phyloP scores from a whole-genome alignment of 2,329 filamentous ascomycete species.

The Raffaelea ambrosiae region DNA sequence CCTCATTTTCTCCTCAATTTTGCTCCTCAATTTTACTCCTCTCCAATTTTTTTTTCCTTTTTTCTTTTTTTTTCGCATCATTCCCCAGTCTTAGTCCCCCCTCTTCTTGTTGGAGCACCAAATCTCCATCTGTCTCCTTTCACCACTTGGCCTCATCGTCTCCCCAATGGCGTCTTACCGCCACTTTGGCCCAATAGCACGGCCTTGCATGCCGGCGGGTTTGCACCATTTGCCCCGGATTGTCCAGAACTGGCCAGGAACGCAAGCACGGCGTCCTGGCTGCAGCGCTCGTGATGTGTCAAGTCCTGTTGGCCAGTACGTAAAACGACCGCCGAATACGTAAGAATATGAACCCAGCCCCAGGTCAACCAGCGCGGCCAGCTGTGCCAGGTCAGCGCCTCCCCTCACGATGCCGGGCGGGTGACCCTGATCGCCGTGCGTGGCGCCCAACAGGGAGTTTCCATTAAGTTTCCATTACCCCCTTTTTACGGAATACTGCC shows the following conservation, averaged over 20 bases:
- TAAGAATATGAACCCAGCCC: background rate
- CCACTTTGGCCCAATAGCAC: background rate
- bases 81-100: no score
- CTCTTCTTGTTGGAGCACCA: no score
- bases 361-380: background rate
- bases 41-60: no score
- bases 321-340: slow-evolving; percentile 8
- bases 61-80: no score
- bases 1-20: no score
- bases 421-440: slow-evolving; percentile 14
- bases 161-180: slow-evolving; percentile 1
- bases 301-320: slow-evolving; percentile 5
- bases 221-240: background rate
- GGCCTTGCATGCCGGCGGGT: background rate
- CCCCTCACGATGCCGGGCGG: slow-evolving; percentile 8
- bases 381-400: no score
- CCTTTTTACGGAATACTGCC: slow-evolving; percentile 13
- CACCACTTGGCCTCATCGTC: background rate
- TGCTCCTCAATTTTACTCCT: no score
- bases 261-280: no score
- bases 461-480: slow-evolving; percentile 16
- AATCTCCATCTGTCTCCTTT: no score
- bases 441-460: slow-evolving; percentile 14
- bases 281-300: slow-evolving; percentile 11
- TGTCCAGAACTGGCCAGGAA: no score